Conservation (phyloP, 129 eudicot genomes). For the Oenanthe sinensis region DNA sequence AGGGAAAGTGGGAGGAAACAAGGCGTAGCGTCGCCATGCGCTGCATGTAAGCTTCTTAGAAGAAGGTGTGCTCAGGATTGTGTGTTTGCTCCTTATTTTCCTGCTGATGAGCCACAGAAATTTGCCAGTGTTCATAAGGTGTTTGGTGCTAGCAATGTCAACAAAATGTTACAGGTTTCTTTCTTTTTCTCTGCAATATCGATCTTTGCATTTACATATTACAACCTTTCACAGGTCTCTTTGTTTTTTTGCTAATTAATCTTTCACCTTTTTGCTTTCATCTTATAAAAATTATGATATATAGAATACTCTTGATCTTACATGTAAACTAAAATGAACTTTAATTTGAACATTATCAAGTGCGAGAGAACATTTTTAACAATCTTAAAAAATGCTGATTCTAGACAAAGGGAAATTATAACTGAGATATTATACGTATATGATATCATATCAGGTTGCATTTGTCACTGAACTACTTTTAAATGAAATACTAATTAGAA, state of each 20-base stretch:
- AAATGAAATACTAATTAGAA: too few species aligned
- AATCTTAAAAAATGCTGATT: background rate
- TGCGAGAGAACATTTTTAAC: background rate
- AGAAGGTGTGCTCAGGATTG: constrained; percentile 75
- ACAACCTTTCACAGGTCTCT: background rate
- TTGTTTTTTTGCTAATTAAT: too few species aligned
- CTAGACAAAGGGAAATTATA: background rate
- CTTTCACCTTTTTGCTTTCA: background rate
- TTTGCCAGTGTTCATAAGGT: constrained; percentile 87
- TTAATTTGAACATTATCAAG: background rate
- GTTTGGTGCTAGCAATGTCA: constrained; percentile 94
- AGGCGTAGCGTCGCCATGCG: constrained; percentile 73
- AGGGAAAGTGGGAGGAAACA: constrained; percentile 64
- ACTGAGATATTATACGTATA: background rate
- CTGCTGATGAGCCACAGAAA: constrained; percentile 78
- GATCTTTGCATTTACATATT: background rate
- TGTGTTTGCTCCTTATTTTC: constrained; percentile 74
- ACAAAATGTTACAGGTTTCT: constrained; percentile 80
- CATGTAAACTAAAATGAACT: background rate
- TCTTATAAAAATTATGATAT: background rate
- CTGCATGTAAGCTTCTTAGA: constrained; percentile 76
- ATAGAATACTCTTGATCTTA: too few species aligned
- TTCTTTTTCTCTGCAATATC: background rate
- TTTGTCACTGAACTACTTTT: too few species aligned
- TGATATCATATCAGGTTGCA: too few species aligned